Conservation (phyloP, 768 basidiomycete genomes). For the Asterophora parasitica region DNA sequence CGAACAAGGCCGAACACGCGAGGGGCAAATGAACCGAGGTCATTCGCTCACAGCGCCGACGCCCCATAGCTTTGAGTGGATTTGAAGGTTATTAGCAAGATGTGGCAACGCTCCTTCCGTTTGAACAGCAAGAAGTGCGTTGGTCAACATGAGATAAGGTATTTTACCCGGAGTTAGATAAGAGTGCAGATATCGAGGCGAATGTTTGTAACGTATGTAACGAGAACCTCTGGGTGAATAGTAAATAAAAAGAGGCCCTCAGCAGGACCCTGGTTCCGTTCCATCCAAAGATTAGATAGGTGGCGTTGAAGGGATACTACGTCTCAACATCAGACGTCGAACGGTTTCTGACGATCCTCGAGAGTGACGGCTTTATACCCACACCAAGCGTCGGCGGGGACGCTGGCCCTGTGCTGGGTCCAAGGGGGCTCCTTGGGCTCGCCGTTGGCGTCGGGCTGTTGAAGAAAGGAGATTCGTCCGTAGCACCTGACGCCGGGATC, state of each 20-base stretch:
- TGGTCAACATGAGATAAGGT: conserved; percentile 5
- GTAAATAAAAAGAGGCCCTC: neutral
- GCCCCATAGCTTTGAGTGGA: no score
- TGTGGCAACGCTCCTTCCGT: neutral
- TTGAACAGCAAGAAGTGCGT: neutral
- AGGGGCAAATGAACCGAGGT: no score
- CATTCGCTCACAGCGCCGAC: no score
- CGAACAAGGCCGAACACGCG: no score
- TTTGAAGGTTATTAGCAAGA: neutral
- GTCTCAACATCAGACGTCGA: conserved; percentile 16
- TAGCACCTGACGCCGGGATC: conserved; percentile 15
- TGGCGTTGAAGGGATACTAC: neutral
- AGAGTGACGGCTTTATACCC: conserved; percentile 17
- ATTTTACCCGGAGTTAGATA: conserved; percentile 7
- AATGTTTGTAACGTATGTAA: neutral
- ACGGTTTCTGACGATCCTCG: conserved; percentile 18
- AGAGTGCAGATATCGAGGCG: conserved; percentile 6
- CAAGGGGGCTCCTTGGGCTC: conserved; percentile 15
- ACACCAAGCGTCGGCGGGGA: conserved; percentile 8
- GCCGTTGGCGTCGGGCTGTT: conserved; percentile 9
- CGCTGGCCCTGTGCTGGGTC: conserved; percentile 1
- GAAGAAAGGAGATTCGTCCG: conserved; percentile 13
- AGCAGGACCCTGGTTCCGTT: neutral
- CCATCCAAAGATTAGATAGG: neutral
- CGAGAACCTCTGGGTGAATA: neutral